Evolutionary conservation across 768 basidiomycete genomes (phyloP).

Genomic region (Zangia roseola): DNA sequence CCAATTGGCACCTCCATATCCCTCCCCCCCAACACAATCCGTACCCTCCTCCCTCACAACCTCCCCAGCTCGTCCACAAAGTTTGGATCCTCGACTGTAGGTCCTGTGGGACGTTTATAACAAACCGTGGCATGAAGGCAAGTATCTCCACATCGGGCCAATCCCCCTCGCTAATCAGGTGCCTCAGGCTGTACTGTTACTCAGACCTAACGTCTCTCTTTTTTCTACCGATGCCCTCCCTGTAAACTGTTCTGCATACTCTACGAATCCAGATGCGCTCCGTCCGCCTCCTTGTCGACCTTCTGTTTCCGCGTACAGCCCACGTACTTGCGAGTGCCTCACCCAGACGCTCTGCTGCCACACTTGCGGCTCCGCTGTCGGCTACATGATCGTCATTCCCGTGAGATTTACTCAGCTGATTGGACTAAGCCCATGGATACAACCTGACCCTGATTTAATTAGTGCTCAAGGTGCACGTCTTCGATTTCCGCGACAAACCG

Average conservation of each 20-base stretch:
- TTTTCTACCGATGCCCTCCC: constrained; percentile 83
- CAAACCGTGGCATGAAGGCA: constrained; percentile 86
- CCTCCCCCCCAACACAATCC: constrained; percentile 40
- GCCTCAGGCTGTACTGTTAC: constrained; percentile 73
- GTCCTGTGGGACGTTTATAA: constrained; percentile 69
- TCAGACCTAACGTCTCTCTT: constrained; percentile 76
- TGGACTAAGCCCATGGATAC: constrained; percentile 6
- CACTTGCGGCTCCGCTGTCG: constrained; percentile 70
- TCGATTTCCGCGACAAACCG: constrained; percentile 66
- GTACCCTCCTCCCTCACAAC: constrained; percentile 41
- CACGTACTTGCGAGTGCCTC: constrained; percentile 79
- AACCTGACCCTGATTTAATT: constrained; percentile 13
- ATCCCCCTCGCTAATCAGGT: constrained; percentile 3
- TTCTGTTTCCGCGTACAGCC: constrained; percentile 28
- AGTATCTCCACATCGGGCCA: constrained; percentile 13
- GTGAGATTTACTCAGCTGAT: constrained; percentile 26
- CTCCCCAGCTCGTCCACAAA: constrained; percentile 52
- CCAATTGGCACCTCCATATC: constrained; percentile 34
- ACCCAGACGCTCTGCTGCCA: constrained; percentile 82
- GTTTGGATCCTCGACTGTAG: constrained; percentile 83
- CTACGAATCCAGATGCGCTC: constrained; percentile 45
- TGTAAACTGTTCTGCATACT: constrained; percentile 69
- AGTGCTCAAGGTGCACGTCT: constrained; percentile 73
- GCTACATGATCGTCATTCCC: constrained; percentile 80
- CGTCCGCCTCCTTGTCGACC: constrained; percentile 40